Conservation (phyloP, 805 yeast genomes). For the Yamadazyma nakazawae region DNA sequence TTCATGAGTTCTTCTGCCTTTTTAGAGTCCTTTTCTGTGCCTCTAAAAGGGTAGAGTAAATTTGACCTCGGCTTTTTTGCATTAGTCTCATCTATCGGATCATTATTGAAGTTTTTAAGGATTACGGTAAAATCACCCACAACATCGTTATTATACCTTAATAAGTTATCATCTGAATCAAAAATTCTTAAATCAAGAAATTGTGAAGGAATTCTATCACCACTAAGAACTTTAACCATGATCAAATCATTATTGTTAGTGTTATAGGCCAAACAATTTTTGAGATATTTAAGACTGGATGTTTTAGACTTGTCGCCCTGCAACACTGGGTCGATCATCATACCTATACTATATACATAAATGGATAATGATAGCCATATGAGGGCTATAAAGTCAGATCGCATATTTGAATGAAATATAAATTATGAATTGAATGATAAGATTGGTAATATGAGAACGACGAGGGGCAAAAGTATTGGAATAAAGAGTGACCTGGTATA, state of each 20-base stretch:
- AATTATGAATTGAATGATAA: background rate
- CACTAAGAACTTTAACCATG: slow-evolving; percentile 29
- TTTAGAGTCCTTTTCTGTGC: background rate
- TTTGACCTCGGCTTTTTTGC: slow-evolving; percentile 7
- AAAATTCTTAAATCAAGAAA: slow-evolving; percentile 32
- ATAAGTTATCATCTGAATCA: slow-evolving; percentile 34
- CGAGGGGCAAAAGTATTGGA: background rate
- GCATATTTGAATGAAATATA: background rate
- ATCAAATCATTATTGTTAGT: slow-evolving; percentile 37
- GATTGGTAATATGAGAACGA: too few species aligned
- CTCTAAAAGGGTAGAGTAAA: slow-evolving; percentile 9
- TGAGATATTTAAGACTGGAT: slow-evolving; percentile 28
- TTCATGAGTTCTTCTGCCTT: slow-evolving; percentile 16
- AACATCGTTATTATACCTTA: slow-evolving; percentile 31
- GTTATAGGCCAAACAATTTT: slow-evolving; percentile 35
- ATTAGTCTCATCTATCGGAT: slow-evolving; percentile 7
- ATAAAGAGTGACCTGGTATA: background rate
- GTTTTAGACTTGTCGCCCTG: slow-evolving; percentile 27
- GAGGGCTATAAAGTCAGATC: slow-evolving; percentile 1
- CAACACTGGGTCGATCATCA: slow-evolving; percentile 32
- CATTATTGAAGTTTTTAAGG: slow-evolving; percentile 36
- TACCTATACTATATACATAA: slow-evolving; percentile 26
- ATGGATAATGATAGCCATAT: background rate
- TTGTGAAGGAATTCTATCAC: slow-evolving; percentile 32
- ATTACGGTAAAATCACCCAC: slow-evolving; percentile 30